phyloP scores from a whole-genome alignment of 2,329 filamentous ascomycete genomes.

The Xylariaceae sp. region DNA sequence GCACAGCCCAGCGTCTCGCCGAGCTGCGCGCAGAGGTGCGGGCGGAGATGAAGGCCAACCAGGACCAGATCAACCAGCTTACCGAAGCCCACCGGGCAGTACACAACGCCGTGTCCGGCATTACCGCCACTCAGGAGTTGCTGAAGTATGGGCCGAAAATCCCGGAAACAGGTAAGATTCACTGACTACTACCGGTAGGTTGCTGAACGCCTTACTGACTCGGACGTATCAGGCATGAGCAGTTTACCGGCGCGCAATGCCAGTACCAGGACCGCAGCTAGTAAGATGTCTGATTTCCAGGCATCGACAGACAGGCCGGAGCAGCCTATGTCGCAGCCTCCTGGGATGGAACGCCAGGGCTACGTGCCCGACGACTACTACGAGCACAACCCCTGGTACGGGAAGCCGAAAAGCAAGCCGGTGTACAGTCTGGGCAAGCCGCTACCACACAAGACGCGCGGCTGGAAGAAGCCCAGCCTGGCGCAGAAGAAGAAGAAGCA shows the following conservation, averaged over 20 bases:
- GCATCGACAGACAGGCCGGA: conserved; percentile 2
- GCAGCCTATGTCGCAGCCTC: conserved; percentile 3
- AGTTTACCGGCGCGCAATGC: conserved; percentile 1
- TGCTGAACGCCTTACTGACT: no score
- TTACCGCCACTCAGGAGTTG: conserved; percentile 7
- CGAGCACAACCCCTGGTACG: conserved; percentile 19
- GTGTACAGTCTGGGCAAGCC: conserved; percentile 19
- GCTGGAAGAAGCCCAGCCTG: neutral
- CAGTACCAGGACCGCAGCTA: conserved; percentile 4
- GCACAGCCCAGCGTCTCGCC: conserved; percentile 6
- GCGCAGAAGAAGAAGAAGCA: conserved; percentile 4
- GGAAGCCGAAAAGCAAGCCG: conserved; percentile 11
- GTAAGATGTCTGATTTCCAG: conserved; percentile 2
- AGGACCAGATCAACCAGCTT: conserved; percentile 9
- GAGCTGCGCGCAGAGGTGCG: conserved; percentile 6
- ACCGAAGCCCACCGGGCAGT: conserved; percentile 9
- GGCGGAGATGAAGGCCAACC: conserved; percentile 7
- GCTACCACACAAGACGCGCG: conserved; percentile 14
- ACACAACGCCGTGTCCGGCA: conserved; percentile 6
- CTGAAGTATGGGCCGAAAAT: neutral
- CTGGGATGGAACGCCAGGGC: conserved; percentile 2
- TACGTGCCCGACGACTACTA: conserved; percentile 18
- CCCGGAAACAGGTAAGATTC: neutral
- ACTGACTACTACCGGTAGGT: no score
- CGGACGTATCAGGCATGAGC: conserved; percentile 1